A percentile compares a stretch with the other conserved stretches of the same genome.
These are phyloP conservation scores for Vicia faba DNA, from an alignment of 306 rosid species.

Conservation along the genomic window DNA sequence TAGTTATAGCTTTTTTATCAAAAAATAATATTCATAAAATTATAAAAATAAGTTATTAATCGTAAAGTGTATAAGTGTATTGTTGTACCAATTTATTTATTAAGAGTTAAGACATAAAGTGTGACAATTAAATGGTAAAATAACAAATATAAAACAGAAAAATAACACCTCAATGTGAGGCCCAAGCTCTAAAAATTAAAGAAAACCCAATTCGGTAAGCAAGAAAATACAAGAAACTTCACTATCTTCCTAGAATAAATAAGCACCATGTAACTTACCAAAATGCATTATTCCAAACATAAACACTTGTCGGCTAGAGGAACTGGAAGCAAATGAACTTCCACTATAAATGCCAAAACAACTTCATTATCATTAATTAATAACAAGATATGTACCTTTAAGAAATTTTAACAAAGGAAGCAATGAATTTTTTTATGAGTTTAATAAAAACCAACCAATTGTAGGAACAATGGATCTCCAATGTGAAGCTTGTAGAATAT, in stretches of 20 bases:
- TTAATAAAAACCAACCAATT: slow-evolving; percentile 66
- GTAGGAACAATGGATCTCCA: slow-evolving; percentile 96
- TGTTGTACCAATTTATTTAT: too few relatives aligned
- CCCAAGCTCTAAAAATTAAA: slow-evolving; percentile 60
- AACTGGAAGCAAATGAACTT: neutral
- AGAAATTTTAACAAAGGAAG: too few relatives aligned
- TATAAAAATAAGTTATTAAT: too few relatives aligned
- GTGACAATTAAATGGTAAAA: too few relatives aligned
- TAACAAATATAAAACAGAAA: too few relatives aligned
- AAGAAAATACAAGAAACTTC: slow-evolving; percentile 8
- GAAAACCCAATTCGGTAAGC: slow-evolving; percentile 1
- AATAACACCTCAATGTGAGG: too few relatives aligned
- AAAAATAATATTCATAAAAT: too few relatives aligned
- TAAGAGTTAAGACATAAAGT: too few relatives aligned
- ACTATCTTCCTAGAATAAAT: slow-evolving; percentile 22
- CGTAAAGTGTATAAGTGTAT: too few relatives aligned
- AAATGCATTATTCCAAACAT: slow-evolving; percentile 78
- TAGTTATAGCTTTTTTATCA: too few relatives aligned
- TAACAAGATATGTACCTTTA: neutral
- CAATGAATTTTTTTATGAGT: too few relatives aligned
- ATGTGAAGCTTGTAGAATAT: slow-evolving; percentile 92
- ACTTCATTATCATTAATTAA: slow-evolving; percentile 1
- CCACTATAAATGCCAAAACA: neutral
- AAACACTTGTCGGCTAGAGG: slow-evolving; percentile 72
- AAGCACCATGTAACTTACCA: slow-evolving; percentile 54